Evolutionary conservation across 768 basidiomycete species (phyloP).

Genomic region (Trichaptum fuscoviolaceum): DNA sequence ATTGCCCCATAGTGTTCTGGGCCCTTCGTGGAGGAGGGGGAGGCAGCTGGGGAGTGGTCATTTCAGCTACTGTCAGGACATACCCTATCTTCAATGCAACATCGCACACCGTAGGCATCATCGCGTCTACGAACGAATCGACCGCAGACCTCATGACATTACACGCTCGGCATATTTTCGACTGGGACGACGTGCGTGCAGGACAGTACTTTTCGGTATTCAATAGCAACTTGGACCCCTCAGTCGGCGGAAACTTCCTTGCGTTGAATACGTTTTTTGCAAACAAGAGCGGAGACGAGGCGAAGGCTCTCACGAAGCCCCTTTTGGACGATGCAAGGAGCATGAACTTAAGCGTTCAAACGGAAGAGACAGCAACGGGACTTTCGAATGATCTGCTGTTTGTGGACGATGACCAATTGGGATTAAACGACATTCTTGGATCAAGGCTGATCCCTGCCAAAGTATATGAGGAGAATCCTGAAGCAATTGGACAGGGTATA

Average conservation of each 20-base stretch:
- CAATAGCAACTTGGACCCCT: constrained; percentile 7
- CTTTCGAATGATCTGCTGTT: constrained; percentile 2
- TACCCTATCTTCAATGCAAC: constrained; percentile 28
- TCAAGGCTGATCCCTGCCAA: constrained; percentile 9
- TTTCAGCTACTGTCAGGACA: constrained; percentile 30
- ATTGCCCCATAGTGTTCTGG: constrained; percentile 17
- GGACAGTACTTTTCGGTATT: constrained; percentile 20
- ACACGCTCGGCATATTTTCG: constrained; percentile 33
- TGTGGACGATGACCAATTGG: background rate
- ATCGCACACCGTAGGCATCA: constrained; percentile 14
- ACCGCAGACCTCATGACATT: constrained; percentile 22
- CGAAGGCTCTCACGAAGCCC: constrained; percentile 16
- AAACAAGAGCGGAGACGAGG: constrained; percentile 14
- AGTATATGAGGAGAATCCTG: constrained; percentile 6
- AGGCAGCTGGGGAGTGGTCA: constrained; percentile 34
- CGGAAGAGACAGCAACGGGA: constrained; percentile 6
- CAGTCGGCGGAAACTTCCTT: constrained; percentile 7
- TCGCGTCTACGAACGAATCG: constrained; percentile 13
- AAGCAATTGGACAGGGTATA: constrained; percentile 6
- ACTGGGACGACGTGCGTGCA: constrained; percentile 25
- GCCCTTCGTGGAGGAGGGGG: constrained; percentile 16
- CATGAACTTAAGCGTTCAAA: background rate
- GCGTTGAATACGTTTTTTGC: constrained; percentile 18
- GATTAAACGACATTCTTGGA: constrained; percentile 3
- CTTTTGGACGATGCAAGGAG: constrained; percentile 16